Conservation (phyloP, 805 yeast genomes). For the Myxozyma mucilagina region DNA sequence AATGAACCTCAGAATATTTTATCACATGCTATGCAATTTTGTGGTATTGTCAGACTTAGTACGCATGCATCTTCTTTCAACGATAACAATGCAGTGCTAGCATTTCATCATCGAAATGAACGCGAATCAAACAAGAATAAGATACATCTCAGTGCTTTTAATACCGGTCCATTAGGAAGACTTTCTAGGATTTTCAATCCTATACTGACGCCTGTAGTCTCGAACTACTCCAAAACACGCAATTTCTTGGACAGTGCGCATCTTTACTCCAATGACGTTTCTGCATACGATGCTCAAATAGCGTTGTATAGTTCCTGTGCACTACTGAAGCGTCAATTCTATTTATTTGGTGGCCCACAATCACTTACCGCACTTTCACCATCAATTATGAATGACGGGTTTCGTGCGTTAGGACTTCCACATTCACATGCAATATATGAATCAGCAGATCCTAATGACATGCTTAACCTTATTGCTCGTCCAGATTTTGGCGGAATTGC, state of each 20-base stretch:
- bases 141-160: conserved; percentile 74
- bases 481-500: conserved; percentile 83
- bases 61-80: conserved; percentile 64
- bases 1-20: conserved; percentile 76
- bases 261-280: conserved; percentile 2
- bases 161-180: conserved; percentile 74
- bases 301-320: conserved; percentile 14
- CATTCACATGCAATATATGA: conserved; percentile 51
- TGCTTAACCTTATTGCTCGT: conserved; percentile 35
- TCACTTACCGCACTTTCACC: conserved; percentile 82
- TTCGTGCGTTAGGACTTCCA: conserved; percentile 71
- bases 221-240: conserved; percentile 2
- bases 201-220: conserved; percentile 80
- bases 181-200: conserved; percentile 75
- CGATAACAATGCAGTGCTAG: conserved; percentile 72
- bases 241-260: background rate
- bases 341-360: conserved; percentile 29
- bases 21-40: conserved; percentile 58
- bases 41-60: conserved; percentile 78
- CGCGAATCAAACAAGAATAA: conserved; percentile 46
- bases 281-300: conserved; percentile 13
- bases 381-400: conserved; percentile 75
- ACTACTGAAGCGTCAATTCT: conserved; percentile 33
- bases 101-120: conserved; percentile 50
- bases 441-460: conserved; percentile 60